These are phyloP conservation scores for Globisporangium paroecandrum DNA, from an alignment of 352 stramenopile genomes.

Conservation along the genomic window DNA sequence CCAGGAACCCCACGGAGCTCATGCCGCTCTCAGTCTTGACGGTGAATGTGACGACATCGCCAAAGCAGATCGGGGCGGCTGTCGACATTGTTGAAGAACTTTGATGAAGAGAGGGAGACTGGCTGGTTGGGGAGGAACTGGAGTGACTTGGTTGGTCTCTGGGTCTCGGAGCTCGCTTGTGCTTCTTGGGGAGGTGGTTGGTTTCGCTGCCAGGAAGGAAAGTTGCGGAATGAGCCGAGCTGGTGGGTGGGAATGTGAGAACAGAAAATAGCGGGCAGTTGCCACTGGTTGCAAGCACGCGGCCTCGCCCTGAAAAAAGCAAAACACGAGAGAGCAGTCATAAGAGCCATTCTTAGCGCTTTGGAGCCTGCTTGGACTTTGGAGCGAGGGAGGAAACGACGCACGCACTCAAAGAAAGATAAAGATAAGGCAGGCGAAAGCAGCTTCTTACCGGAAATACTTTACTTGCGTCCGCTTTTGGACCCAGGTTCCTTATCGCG, in stretches of 20 bases:
- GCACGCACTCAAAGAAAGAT: constrained; percentile 1
- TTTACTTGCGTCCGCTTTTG: neutral
- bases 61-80: constrained; percentile 39
- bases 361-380: neutral
- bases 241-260: neutral
- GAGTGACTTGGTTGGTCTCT: neutral
- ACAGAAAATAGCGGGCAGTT: constrained; percentile 13
- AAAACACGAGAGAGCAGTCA: neutral
- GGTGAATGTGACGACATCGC: constrained; percentile 47
- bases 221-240: constrained; percentile 10
- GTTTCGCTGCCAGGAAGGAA: constrained; percentile 14
- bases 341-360: neutral
- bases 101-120: neutral
- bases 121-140: neutral
- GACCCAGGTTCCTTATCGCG: too few species aligned
- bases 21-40: constrained; percentile 27
- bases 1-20: constrained; percentile 42
- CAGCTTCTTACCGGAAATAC: neutral
- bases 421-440: neutral
- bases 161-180: neutral
- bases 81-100: constrained; percentile 19
- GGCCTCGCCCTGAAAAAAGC: neutral
- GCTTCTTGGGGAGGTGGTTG: constrained; percentile 4
- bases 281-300: neutral
- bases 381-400: constrained; percentile 1